Evolutionary conservation across 1,284 basidiomycete genomes (phyloP).

Genomic region (Papiliotrema fonsecae): DNA sequence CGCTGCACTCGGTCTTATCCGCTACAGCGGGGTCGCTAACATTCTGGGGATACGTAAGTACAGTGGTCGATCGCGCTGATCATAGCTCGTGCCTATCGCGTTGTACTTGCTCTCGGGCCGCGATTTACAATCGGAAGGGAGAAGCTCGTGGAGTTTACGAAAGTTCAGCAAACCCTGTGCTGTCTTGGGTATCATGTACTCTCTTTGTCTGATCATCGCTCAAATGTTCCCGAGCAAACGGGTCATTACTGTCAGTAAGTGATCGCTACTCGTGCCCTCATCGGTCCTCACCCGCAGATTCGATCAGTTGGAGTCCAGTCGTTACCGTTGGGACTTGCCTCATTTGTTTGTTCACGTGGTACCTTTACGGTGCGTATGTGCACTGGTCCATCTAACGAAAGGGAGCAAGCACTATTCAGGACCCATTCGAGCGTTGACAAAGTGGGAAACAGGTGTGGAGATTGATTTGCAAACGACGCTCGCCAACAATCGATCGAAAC

Average conservation of each 20-base stretch:
- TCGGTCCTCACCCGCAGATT: slow-evolving; percentile 12
- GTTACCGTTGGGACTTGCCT: slow-evolving; percentile 28
- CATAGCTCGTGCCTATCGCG: slow-evolving; percentile 25
- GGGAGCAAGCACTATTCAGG: slow-evolving; percentile 41
- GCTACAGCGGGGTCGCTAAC: slow-evolving; percentile 35
- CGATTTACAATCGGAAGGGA: slow-evolving; percentile 40
- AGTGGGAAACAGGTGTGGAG: slow-evolving; percentile 47
- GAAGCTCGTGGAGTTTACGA: slow-evolving; percentile 42
- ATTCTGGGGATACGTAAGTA: slow-evolving; percentile 41
- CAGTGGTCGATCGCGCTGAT: neutral
- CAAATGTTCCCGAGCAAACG: slow-evolving; percentile 32
- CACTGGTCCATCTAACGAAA: slow-evolving; percentile 2
- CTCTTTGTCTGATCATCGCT: slow-evolving; percentile 26
- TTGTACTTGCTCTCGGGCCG: slow-evolving; percentile 40
- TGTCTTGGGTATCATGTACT: slow-evolving; percentile 29
- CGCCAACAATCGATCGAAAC: slow-evolving; percentile 14
- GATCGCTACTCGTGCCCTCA: neutral
- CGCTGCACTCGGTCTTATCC: slow-evolving; percentile 36
- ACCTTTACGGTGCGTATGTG: slow-evolving; percentile 26
- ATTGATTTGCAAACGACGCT: slow-evolving; percentile 37
- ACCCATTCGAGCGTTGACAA: slow-evolving; percentile 44
- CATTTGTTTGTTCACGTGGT: slow-evolving; percentile 35
- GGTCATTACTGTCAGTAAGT: slow-evolving; percentile 33
- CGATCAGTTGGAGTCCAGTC: slow-evolving; percentile 43
- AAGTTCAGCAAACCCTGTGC: slow-evolving; percentile 38